Evolutionary conservation across 306 rosid species (phyloP).

Genomic region (Morella rubra): DNA sequence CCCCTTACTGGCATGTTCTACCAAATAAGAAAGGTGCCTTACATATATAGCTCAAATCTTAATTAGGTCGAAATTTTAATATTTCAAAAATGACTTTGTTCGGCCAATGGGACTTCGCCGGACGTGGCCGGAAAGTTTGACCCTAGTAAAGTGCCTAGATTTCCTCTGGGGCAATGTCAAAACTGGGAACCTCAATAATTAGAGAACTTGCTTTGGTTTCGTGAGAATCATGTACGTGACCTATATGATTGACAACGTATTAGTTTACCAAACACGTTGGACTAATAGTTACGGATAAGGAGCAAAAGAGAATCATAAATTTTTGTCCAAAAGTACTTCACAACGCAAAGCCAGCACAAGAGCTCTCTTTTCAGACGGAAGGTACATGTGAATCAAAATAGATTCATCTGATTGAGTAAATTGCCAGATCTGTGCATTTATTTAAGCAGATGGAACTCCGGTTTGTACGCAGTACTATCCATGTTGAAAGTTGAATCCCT

Average conservation of each 20-base stretch:
- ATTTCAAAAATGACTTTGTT: not conserved
- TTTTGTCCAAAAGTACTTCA: no score
- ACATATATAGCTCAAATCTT: not conserved
- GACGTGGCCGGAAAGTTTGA: constrained; percentile 16
- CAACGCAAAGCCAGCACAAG: not conserved
- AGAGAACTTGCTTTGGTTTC: constrained; percentile 22
- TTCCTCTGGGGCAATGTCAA: constrained; percentile 1
- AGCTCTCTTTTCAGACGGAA: not conserved
- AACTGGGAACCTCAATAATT: constrained; percentile 9
- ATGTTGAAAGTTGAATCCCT: no score
- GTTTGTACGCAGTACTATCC: no score
- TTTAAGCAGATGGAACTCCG: not conserved
- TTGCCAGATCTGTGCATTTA: not conserved
- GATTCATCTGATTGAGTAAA: not conserved
- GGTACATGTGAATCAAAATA: not conserved
- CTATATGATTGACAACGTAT: not conserved
- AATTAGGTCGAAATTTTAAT: not conserved
- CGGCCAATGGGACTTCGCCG: not conserved
- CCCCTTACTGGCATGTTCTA: constrained; percentile 29
- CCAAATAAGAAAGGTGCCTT: constrained; percentile 13
- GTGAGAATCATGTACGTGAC: constrained; percentile 5
- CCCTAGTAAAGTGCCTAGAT: constrained; percentile 14
- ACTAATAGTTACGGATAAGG: constrained; percentile 12
- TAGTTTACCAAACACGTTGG: constrained; percentile 18
- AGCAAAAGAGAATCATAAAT: not conserved